A percentile compares a stretch with the other conserved stretches of the same genome.
phyloP scores from a whole-genome alignment of 176 grass and related monocot genomes.

The Phoenix dactylifera region DNA sequence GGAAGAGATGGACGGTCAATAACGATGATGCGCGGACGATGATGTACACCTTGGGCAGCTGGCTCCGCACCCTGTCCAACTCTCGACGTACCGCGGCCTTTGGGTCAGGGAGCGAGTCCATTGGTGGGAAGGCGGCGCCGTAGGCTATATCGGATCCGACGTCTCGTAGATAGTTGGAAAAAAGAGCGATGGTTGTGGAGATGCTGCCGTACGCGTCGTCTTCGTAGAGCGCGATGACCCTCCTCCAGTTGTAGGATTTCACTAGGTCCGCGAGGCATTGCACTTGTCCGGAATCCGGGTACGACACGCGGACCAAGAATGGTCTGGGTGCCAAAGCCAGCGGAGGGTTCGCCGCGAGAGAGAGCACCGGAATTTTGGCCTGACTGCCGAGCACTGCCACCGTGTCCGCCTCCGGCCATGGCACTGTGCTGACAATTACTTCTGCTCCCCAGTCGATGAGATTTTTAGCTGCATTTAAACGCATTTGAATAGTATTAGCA shows the following conservation, averaged over 20 bases:
- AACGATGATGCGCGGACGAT: slow-evolving; percentile 11
- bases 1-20: slow-evolving; percentile 13
- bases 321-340: not conserved
- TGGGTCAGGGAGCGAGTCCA: not conserved
- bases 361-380: slow-evolving; percentile 11
- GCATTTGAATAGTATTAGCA: no score
- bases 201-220: slow-evolving; percentile 16
- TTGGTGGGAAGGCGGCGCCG: not conserved
- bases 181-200: not conserved
- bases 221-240: slow-evolving; percentile 23
- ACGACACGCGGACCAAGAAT: slow-evolving; percentile 15
- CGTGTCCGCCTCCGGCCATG: slow-evolving; percentile 13
- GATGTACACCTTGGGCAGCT: slow-evolving; percentile 24
- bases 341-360: not conserved
- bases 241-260: slow-evolving; percentile 16
- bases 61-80: slow-evolving; percentile 5
- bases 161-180: slow-evolving; percentile 5
- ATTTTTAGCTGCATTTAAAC: slow-evolving; percentile 17
- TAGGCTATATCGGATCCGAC: slow-evolving; percentile 14
- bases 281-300: slow-evolving; percentile 1
- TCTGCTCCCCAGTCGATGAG: slow-evolving; percentile 25
- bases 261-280: slow-evolving; percentile 19
- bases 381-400: not conserved
- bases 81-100: not conserved
- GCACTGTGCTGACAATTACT: slow-evolving; percentile 18